phyloP scores from a whole-genome alignment of 2,329 filamentous ascomycete species.

The Meredithiella fracta region DNA sequence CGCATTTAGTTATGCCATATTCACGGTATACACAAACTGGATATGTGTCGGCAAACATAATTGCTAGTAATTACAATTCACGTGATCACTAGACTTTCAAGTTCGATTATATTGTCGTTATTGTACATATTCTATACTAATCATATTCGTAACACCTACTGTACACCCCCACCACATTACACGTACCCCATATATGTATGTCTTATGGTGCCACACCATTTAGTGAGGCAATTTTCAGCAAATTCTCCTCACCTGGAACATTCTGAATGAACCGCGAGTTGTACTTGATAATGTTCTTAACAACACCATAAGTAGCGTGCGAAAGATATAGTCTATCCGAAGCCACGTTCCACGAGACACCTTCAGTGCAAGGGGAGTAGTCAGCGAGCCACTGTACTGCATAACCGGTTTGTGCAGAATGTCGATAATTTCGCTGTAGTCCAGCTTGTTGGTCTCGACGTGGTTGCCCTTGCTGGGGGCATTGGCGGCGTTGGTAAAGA shows the following conservation, averaged over 20 bases:
- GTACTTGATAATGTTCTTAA: constrained; percentile 38
- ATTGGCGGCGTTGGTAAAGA: constrained; percentile 24
- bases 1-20: too few species aligned
- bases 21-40: too few species aligned
- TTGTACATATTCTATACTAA: not conserved
- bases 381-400: constrained; percentile 40
- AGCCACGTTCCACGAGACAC: constrained; percentile 37
- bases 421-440: constrained; percentile 26
- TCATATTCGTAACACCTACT: not conserved
- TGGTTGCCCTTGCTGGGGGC: constrained; percentile 18
- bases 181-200: not conserved
- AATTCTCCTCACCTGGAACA: constrained; percentile 27
- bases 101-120: not conserved
- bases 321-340: constrained; percentile 29
- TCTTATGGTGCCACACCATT: not conserved
- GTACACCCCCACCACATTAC: too few species aligned
- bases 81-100: not conserved
- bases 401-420: constrained; percentile 21
- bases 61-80: not conserved
- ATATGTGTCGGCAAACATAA: too few species aligned
- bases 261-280: constrained; percentile 41
- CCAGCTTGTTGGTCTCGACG: constrained; percentile 22
- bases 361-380: constrained; percentile 46
- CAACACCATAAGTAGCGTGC: constrained; percentile 31
- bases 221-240: constrained; percentile 17